These are phyloP conservation scores for Entomortierella parvispora DNA, from an alignment of 192 early-diverging fungal species.

Conservation along the genomic window DNA sequence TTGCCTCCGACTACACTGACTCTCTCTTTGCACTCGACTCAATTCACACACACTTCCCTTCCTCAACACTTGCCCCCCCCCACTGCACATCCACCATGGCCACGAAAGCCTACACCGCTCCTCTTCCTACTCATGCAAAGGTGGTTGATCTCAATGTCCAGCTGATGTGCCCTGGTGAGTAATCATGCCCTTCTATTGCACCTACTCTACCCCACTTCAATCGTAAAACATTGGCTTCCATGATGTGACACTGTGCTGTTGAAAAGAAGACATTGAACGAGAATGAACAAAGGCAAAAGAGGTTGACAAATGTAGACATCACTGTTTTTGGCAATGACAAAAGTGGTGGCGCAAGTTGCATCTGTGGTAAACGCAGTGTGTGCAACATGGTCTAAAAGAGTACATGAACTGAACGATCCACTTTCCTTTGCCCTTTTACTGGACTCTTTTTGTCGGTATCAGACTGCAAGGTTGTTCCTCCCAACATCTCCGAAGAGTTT, in stretches of 20 bases:
- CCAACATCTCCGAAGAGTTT: conserved; percentile 94
- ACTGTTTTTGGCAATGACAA: no score
- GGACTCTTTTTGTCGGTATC: conserved; percentile 61
- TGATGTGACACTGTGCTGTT: background rate
- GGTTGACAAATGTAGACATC: conserved; percentile 8
- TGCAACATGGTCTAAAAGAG: background rate
- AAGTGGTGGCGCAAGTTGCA: no score
- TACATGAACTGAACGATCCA: conserved; percentile 12
- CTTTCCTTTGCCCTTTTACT: conserved; percentile 13
- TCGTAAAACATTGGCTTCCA: background rate
- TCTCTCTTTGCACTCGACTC: no score
- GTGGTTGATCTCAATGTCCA: conserved; percentile 47
- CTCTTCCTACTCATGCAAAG: conserved; percentile 15
- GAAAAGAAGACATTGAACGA: background rate
- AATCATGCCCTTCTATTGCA: background rate
- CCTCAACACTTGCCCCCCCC: no score
- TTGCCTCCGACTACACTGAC: no score
- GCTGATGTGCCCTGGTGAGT: conserved; percentile 49
- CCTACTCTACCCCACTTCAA: background rate
- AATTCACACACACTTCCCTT: no score
- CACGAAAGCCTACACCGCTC: background rate
- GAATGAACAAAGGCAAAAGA: background rate
- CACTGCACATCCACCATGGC: no score
- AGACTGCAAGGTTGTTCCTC: conserved; percentile 80
- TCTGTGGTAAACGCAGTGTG: no score